Evolutionary conservation across 164 flowering plant species (phyloP).

Genomic region (Nymphaea thermarum): DNA sequence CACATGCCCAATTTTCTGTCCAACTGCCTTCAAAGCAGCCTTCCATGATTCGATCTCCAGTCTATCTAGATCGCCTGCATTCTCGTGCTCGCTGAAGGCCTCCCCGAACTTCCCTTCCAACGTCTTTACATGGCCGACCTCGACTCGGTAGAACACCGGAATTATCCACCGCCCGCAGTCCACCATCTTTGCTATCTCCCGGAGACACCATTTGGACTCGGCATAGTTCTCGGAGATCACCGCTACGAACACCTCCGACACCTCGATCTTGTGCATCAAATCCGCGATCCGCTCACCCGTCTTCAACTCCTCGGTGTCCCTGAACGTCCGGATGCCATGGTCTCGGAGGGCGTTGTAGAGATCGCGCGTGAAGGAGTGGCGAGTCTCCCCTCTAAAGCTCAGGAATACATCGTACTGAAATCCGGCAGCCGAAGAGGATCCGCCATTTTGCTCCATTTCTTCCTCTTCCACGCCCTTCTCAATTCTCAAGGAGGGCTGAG

Average conservation of each 20-base stretch:
- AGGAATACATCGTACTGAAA: not conserved
- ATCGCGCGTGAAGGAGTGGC: not conserved
- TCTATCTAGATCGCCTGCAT: too few species aligned
- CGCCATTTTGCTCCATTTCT: too few species aligned
- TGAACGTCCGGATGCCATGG: not conserved
- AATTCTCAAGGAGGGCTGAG: too few species aligned
- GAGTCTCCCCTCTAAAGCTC: not conserved
- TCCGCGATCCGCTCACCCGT: not conserved
- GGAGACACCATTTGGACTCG: not conserved
- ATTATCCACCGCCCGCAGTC: not conserved
- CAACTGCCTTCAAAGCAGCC: too few species aligned
- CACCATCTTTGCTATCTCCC: not conserved
- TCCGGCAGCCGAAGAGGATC: too few species aligned
- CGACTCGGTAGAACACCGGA: not conserved
- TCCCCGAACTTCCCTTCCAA: too few species aligned
- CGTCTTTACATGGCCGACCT: too few species aligned
- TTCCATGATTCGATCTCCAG: too few species aligned
- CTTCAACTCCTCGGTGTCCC: not conserved
- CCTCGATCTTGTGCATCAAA: not conserved
- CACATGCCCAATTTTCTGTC: too few species aligned
- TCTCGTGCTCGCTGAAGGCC: too few species aligned
- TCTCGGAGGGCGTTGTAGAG: not conserved
- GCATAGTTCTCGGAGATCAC: not conserved
- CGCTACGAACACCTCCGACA: not conserved
- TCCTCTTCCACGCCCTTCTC: too few species aligned